Evolutionary conservation across 2,329 filamentous ascomycete genomes (phyloP).

Genomic region (Aureobasidium sp.): DNA sequence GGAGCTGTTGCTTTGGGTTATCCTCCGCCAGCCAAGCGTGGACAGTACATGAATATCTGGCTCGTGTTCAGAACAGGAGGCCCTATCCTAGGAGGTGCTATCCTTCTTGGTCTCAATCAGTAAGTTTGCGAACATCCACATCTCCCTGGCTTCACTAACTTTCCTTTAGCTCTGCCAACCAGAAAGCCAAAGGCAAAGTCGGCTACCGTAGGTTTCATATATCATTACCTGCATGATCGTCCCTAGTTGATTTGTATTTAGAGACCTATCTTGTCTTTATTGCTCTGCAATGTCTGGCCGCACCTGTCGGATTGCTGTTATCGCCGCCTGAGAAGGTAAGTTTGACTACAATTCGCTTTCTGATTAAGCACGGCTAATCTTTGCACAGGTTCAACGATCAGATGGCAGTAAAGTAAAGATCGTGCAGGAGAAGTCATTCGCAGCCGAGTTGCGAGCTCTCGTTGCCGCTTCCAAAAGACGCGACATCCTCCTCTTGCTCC

Average conservation of each 20-base stretch:
- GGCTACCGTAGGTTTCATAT: constrained; percentile 19
- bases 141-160: background rate
- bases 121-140: constrained; percentile 17
- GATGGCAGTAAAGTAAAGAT: constrained; percentile 37
- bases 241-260: background rate
- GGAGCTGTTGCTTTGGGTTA: constrained; percentile 46
- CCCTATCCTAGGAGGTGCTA: constrained; percentile 41
- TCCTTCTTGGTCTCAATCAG: constrained; percentile 42
- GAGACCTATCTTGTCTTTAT: constrained; percentile 39
- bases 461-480: constrained; percentile 26
- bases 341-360: too few species aligned
- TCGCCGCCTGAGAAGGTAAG: constrained; percentile 32
- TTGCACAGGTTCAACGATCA: constrained; percentile 30
- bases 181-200: constrained; percentile 29
- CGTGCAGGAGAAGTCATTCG: constrained; percentile 32
- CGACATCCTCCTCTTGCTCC: constrained; percentile 35
- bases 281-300: constrained; percentile 32
- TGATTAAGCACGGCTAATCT: background rate
- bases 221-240: background rate
- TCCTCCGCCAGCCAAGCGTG: constrained; percentile 41
- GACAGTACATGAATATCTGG: constrained; percentile 43
- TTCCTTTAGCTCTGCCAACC: constrained; percentile 29
- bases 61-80: constrained; percentile 46
- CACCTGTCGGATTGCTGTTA: constrained; percentile 35
- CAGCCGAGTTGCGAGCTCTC: constrained; percentile 34